A percentile compares a stretch with the other conserved stretches of the same genome.
Evolutionary conservation across 768 basidiomycete species (phyloP).

Genomic region (Suillus sp.): DNA sequence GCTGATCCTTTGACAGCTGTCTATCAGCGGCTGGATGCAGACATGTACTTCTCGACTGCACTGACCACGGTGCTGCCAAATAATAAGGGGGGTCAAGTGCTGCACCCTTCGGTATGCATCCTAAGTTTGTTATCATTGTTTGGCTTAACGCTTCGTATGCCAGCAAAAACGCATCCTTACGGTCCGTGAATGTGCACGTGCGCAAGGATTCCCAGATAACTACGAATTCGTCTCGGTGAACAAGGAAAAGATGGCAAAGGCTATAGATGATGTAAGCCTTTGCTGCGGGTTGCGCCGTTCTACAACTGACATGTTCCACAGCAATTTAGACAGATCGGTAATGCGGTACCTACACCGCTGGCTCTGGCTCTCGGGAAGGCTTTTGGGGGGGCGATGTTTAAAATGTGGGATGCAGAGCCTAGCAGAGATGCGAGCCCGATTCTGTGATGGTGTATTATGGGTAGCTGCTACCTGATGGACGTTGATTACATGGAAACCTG

Average conservation of each 20-base stretch:
- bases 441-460: constrained; percentile 27
- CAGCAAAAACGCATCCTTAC: constrained; percentile 75
- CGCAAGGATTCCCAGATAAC: constrained; percentile 77
- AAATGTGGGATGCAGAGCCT: constrained; percentile 43
- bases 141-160: neutral
- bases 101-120: constrained; percentile 48
- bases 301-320: constrained; percentile 29
- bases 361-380: constrained; percentile 60
- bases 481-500: too few relatives aligned
- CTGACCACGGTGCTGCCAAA: constrained; percentile 58
- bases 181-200: constrained; percentile 68
- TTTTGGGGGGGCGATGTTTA: constrained; percentile 46
- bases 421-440: constrained; percentile 49
- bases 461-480: too few relatives aligned
- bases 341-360: constrained; percentile 75
- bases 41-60: constrained; percentile 62
- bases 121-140: neutral
- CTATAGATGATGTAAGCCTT: constrained; percentile 54
- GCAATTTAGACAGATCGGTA: constrained; percentile 80
- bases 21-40: constrained; percentile 57
- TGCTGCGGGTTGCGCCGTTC: constrained; percentile 1
- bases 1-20: constrained; percentile 37
- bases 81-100: constrained; percentile 45
- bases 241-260: constrained; percentile 17
- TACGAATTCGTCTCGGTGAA: constrained; percentile 62